phyloP scores from a whole-genome alignment of 345 rosid genomes.

The Salix dunnii region DNA sequence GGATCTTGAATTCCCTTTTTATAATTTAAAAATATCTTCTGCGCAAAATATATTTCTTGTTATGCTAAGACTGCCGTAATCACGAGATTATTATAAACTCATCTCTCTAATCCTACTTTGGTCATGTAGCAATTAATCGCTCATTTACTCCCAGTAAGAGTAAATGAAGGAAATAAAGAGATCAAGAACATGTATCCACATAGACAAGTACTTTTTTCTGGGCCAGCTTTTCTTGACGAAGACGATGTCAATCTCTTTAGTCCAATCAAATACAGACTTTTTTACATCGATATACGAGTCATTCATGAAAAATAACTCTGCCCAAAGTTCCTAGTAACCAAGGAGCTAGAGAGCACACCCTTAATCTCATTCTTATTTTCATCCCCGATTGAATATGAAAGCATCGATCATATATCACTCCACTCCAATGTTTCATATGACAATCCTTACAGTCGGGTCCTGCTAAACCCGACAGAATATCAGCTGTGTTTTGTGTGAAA shows the following conservation, averaged over 20 bases:
- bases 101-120: background rate
- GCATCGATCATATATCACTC: background rate
- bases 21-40: too few species aligned
- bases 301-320: background rate
- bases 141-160: background rate
- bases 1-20: too few species aligned
- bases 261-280: background rate
- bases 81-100: background rate
- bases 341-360: background rate
- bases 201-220: too few species aligned
- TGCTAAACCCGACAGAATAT: background rate
- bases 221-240: too few species aligned
- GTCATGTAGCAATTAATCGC: background rate
- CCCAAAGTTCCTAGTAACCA: background rate
- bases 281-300: background rate
- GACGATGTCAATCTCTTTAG: too few species aligned
- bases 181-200: too few species aligned
- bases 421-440: background rate
- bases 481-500: background rate
- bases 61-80: background rate
- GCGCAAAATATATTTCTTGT: too few species aligned
- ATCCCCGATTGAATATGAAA: background rate
- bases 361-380: too few species aligned
- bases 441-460: background rate
- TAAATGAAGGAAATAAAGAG: too few species aligned